These are phyloP conservation scores for Tetrapisispora namnaoensis DNA, from an alignment of 805 yeast genomes.

Conservation along the genomic window DNA sequence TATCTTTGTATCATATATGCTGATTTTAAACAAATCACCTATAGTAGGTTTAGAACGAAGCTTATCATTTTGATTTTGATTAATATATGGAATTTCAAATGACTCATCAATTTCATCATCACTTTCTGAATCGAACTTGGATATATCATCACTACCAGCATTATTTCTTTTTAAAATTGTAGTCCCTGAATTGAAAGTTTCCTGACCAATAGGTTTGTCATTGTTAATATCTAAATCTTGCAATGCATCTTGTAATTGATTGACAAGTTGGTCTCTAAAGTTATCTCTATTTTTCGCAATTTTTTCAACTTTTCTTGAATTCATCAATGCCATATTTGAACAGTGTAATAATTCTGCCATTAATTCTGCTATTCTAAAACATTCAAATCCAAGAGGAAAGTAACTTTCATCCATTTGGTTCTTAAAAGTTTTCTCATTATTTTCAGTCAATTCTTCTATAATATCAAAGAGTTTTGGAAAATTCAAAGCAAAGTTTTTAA, in stretches of 20 bases:
- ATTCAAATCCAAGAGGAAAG: conserved; percentile 80
- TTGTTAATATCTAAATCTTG: conserved; percentile 19
- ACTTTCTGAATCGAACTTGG: conserved; percentile 25
- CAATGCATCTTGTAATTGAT: conserved; percentile 26
- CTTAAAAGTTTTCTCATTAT: conserved; percentile 28
- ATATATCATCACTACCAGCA: conserved; percentile 27
- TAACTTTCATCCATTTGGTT: conserved; percentile 55
- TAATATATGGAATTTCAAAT: conserved; percentile 29
- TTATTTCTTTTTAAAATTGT: conserved; percentile 2
- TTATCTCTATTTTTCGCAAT: conserved; percentile 61
- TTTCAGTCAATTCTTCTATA: conserved; percentile 13
- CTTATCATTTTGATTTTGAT: conserved; percentile 31
- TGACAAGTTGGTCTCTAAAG: conserved; percentile 47
- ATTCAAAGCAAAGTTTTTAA: conserved; percentile 58
- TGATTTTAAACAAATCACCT: conserved; percentile 82
- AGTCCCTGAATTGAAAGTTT: conserved; percentile 14
- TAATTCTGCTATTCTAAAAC: conserved; percentile 83
- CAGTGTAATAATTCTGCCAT: conserved; percentile 93
- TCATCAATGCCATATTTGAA: conserved; percentile 89
- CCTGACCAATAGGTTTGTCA: conserved; percentile 5
- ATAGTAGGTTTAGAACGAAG: conserved; percentile 56
- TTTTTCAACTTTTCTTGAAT: conserved; percentile 62
- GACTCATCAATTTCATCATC: conserved; percentile 32
- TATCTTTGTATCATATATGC: conserved; percentile 64
- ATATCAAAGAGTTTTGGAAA: conserved; percentile 29